Conservation (phyloP, 305 asterid genomes). For the Coffea humblotiana region DNA sequence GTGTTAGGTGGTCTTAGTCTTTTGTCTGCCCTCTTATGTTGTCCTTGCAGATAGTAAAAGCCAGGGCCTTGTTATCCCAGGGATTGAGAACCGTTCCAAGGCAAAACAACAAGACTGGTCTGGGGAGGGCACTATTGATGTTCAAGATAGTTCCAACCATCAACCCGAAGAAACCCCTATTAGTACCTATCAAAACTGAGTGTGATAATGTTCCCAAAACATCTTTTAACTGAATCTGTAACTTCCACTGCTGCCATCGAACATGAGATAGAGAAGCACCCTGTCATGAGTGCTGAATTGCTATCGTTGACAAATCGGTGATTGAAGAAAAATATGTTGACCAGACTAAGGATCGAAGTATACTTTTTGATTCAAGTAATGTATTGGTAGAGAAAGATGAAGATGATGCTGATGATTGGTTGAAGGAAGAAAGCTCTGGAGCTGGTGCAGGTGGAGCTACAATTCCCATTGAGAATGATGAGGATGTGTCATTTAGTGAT, state of each 20-base stretch:
- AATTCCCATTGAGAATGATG: slow-evolving; percentile 67
- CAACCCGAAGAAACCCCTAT: slow-evolving; percentile 50
- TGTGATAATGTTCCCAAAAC: slow-evolving; percentile 22
- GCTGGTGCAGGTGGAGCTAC: slow-evolving; percentile 36
- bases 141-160: slow-evolving; percentile 34
- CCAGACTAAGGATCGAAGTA: slow-evolving; percentile 32
- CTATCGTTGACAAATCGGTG: slow-evolving; percentile 43
- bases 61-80: slow-evolving; percentile 63
- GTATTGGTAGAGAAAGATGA: slow-evolving; percentile 48
- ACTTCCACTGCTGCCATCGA: slow-evolving; percentile 28
- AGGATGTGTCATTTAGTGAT: slow-evolving; percentile 97
- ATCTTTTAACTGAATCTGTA: slow-evolving; percentile 30
- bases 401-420: slow-evolving; percentile 92
- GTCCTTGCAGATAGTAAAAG: slow-evolving; percentile 62
- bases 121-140: slow-evolving; percentile 26
- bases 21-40: not conserved
- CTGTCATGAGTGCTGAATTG: slow-evolving; percentile 41
- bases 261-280: slow-evolving; percentile 38
- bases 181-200: slow-evolving; percentile 41
- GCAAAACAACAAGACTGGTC: slow-evolving; percentile 33
- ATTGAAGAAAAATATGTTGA: slow-evolving; percentile 39
- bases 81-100: slow-evolving; percentile 45
- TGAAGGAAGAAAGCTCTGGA: slow-evolving; percentile 76
- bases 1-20: not conserved
- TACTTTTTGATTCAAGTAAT: slow-evolving; percentile 30